Evolutionary conservation across 2,329 filamentous ascomycete species (phyloP).

Genomic region (Ophiosphaerella narmari): DNA sequence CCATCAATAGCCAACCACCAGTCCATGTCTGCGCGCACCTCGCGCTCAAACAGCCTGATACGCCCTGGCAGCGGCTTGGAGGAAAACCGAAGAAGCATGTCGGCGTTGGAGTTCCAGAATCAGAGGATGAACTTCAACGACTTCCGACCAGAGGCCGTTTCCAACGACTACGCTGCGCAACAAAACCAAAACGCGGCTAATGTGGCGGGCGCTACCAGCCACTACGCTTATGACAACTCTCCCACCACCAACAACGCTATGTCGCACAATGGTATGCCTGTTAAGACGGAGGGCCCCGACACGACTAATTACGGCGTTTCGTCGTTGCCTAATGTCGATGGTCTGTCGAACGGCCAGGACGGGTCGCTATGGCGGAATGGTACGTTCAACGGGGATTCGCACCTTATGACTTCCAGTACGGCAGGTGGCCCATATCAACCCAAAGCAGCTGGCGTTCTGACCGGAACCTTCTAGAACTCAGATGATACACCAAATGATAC

Average conservation of each 20-base stretch:
- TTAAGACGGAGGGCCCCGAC: constrained; percentile 40
- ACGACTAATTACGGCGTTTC: constrained; percentile 38
- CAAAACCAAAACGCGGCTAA: constrained; percentile 28
- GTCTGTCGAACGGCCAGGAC: constrained; percentile 43
- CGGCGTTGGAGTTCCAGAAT: constrained; percentile 40
- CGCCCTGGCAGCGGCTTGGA: constrained; percentile 45
- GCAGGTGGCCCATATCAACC: constrained; percentile 50
- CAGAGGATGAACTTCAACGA: constrained; percentile 44
- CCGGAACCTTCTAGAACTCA: constrained; percentile 48
- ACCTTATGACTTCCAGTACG: constrained; percentile 54
- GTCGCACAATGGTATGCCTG: constrained; percentile 40
- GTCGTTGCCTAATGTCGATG: constrained; percentile 42
- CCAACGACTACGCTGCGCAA: constrained; percentile 32
- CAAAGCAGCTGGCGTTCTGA: constrained; percentile 52
- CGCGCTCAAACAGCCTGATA: constrained; percentile 56
- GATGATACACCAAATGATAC: constrained; percentile 52
- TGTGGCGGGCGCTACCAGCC: constrained; percentile 27
- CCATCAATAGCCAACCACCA: constrained; percentile 47
- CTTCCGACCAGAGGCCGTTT: constrained; percentile 38
- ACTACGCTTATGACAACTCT: constrained; percentile 41
- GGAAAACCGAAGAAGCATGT: constrained; percentile 45
- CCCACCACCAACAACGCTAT: constrained; percentile 37
- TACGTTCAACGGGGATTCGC: constrained; percentile 49
- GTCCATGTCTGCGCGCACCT: constrained; percentile 54
- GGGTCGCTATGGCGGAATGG: constrained; percentile 50